Evolutionary conservation across 345 rosid genomes (phyloP), one percentile per base, ranked within the genome.

Genomic region (Arabidopsis arenosa): DNA sequence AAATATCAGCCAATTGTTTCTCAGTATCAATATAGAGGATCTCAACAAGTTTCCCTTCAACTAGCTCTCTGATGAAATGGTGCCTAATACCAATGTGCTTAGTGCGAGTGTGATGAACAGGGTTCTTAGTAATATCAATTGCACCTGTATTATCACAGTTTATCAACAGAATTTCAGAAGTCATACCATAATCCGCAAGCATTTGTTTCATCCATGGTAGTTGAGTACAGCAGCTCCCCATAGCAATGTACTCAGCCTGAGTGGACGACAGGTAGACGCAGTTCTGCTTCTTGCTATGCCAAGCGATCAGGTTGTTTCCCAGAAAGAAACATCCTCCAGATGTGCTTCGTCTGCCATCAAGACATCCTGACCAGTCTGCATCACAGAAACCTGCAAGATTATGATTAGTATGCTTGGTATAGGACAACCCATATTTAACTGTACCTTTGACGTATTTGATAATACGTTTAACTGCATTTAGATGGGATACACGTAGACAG

Each of bases 361-460:
- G 26, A 2, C 33, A 23, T 0, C 37, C 37, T 6, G 14, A 14
- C 45, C n/a, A 59, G 4, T 59, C 30, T 11, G 35, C 18, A 40
- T 62, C 36, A 26, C 51, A 62, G 3, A 9, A 62, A 0, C 35
- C 18, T 0, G 18, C 21, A 4, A 62, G 12, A 21, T 23, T 40
- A 3, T 7, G 1, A 0, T 41, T 47, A 5, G 63, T 39, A 0
- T 26, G 0, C 0, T 17, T 54, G 0, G 53, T 14, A 0, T 36
- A 68, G 0, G 23, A n/a, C 1, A 68, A 0, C 0, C 40, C 52
- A 3, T 0, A 1, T 0, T 40, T 12, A 0, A n/a, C 0, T 0
- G 63, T 54, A 2, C 40, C 53, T 15, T 39, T 40, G 1, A 68
- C 73, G 0, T 40, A 54, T 14, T 18, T 40, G 0, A 54, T 15